These are phyloP conservation scores for Rostrohypoxylon terebratum DNA, from an alignment of 495 filamentous ascomycete genomes.

Conservation along the genomic window DNA sequence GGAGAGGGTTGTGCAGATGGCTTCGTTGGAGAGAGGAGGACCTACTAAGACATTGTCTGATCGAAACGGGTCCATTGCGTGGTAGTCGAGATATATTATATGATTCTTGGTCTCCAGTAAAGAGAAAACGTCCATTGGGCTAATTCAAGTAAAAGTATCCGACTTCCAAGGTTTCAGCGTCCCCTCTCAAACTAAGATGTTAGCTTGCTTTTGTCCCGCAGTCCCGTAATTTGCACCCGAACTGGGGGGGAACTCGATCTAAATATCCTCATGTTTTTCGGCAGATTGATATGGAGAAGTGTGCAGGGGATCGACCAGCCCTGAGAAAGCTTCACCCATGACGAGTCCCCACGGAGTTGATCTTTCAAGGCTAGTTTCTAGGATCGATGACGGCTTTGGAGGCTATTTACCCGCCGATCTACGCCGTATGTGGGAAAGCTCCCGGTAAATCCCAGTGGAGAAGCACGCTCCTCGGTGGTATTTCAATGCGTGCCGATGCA, in stretches of 20 bases:
- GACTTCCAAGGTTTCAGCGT: not conserved
- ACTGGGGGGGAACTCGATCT: not conserved
- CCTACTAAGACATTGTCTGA: not conserved
- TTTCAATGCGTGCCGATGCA: constrained; percentile 26
- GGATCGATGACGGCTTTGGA: not conserved
- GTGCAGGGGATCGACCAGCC: not conserved
- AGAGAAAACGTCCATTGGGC: not conserved
- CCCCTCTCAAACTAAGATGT: not conserved
- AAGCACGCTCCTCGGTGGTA: not conserved
- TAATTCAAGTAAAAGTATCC: not conserved
- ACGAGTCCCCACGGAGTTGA: not conserved
- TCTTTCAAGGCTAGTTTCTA: not conserved
- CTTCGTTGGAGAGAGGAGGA: not conserved
- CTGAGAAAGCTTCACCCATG: not conserved
- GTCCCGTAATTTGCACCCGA: not conserved
- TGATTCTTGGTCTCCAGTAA: not conserved
- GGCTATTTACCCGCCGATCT: constrained; percentile 31
- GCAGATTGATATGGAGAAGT: not conserved
- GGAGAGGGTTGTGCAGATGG: not conserved
- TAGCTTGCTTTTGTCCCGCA: not conserved
- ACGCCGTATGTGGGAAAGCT: constrained; percentile 5
- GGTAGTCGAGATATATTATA: too few species aligned
- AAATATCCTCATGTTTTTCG: not conserved
- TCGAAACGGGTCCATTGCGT: not conserved
- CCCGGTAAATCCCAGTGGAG: constrained; percentile 19